Evolutionary conservation across 1,139 yeast genomes (phyloP).

Genomic region (Ogataea hybrid): DNA sequence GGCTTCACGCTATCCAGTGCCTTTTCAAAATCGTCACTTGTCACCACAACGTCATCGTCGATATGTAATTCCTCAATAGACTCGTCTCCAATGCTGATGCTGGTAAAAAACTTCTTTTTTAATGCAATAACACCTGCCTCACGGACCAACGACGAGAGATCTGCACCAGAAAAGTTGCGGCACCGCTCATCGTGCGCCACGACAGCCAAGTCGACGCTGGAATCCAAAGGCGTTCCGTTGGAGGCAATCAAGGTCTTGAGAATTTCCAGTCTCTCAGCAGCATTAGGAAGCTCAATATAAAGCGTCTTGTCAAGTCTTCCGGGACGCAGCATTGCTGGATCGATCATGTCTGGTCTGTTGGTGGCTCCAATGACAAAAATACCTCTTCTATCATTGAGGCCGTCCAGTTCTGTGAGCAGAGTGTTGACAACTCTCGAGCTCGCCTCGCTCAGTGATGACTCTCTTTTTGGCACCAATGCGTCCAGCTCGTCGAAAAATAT

Average conservation of each 20-base stretch:
- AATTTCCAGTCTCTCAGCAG: slow-evolving; percentile 76
- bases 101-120: slow-evolving; percentile 61
- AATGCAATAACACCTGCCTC: slow-evolving; percentile 92
- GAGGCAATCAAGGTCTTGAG: slow-evolving; percentile 69
- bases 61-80: slow-evolving; percentile 33
- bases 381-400: slow-evolving; percentile 88
- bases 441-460: slow-evolving; percentile 81
- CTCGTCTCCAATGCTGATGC: slow-evolving; percentile 35
- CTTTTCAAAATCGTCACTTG: slow-evolving; percentile 59
- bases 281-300: slow-evolving; percentile 84
- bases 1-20: slow-evolving; percentile 85
- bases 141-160: slow-evolving; percentile 83
- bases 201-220: slow-evolving; percentile 54
- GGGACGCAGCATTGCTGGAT: slow-evolving; percentile 97
- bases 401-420: slow-evolving; percentile 88
- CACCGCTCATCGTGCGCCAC: slow-evolving; percentile 79
- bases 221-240: slow-evolving; percentile 73
- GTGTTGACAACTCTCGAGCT: slow-evolving; percentile 95
- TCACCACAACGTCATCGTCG: slow-evolving; percentile 48
- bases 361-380: slow-evolving; percentile 97
- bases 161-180: slow-evolving; percentile 94
- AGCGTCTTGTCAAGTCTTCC: slow-evolving; percentile 94
- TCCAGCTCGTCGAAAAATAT: slow-evolving; percentile 95
- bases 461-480: slow-evolving; percentile 94
- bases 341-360: slow-evolving; percentile 97